Evolutionary conservation across 495 filamentous ascomycete species (phyloP), one percentile per base, ranked within the genome.

Genomic region (Hypoxylon trugodes): DNA sequence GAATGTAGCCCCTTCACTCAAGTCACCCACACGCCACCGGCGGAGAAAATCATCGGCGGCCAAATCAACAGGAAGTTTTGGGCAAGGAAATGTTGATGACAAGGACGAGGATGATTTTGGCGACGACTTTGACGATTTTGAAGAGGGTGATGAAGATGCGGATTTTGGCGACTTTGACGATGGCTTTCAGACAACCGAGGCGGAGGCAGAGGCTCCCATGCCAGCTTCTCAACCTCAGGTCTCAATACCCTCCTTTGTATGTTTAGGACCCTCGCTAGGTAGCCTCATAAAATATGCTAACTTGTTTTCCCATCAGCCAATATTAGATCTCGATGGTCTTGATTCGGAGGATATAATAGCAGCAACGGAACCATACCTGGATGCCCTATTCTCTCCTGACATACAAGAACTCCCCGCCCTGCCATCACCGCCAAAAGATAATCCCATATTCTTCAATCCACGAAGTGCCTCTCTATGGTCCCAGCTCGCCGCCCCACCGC

Each of bases 91-190:
- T 26, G 71, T 69, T 40, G 71, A 77, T 55, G 74, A 74, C 21
- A 73, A 80, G 54, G 79, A 76, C 60, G 83, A 74, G 18, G 83
- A 82, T 62, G 87, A 79, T 15, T 89, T 89, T 77, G 90, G 89
- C 56, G 93, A 95, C 70, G 93, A 96, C 58, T 97, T 98, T 84
- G 95, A 97, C 75, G 93, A 97, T 68, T 97, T 98, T 72, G 93
- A 93, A 71, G 92, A 92, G 72, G 90, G 88, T 35, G 84, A 82
- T 49, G 86, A 87, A 50, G 84, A 86, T 62, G 85, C 81, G 60
- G 92, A 95, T 74, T 94, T 94, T 81, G 91, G 87, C 45, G 92
- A 96, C 73, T 98, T 98, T 78, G 91, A 90, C 69, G 91, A 94
- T 69, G 91, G 85, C 41, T 92, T 93, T 77, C 85, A 92, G 76